A percentile compares a stretch with the other conserved stretches of the same genome.
Conservation (phyloP, 345 rosid species). For the Boechera retrofracta region DNA sequence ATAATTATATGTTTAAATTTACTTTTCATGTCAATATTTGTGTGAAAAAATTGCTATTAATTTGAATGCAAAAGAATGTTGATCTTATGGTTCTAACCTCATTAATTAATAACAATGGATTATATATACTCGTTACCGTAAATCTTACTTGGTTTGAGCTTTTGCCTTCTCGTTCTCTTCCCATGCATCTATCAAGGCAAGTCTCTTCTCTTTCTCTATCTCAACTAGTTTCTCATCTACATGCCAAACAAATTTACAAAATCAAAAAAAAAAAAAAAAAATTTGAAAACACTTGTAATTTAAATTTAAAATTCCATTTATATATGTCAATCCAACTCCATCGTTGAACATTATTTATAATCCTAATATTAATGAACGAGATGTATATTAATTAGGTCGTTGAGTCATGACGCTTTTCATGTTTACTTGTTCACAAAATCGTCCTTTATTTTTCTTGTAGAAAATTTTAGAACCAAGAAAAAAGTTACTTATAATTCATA, state of each 20-base stretch:
- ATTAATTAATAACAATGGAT: not conserved
- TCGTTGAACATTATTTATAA: not conserved
- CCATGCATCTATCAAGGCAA: conserved; percentile 79
- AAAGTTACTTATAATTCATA: not conserved
- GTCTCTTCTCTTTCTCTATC: conserved; percentile 64
- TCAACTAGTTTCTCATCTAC: conserved; percentile 48
- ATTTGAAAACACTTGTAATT: not conserved
- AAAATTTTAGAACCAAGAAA: not conserved
- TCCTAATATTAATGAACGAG: not conserved
- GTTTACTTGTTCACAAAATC: not conserved
- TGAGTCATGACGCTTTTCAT: not conserved
- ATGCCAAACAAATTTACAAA: not conserved
- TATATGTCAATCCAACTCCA: conserved; percentile 4
- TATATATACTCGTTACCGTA: not conserved
- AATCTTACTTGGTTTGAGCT: conserved; percentile 74
- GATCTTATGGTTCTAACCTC: not conserved
- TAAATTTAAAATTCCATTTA: not conserved
- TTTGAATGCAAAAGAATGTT: conserved; percentile 1
- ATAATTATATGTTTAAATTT: not conserved
- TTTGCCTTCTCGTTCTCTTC: conserved; percentile 85
- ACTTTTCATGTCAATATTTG: not conserved
- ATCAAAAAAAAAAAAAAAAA: not conserved
- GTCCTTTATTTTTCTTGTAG: not conserved
- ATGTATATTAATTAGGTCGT: not conserved
- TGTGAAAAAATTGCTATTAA: not conserved